Percentiles rank a stretch among this genome's conserved stretches.
These are phyloP conservation scores for Verticillium zaregamsianum DNA, from an alignment of 2,329 filamentous ascomycete species.

Conservation along the genomic window DNA sequence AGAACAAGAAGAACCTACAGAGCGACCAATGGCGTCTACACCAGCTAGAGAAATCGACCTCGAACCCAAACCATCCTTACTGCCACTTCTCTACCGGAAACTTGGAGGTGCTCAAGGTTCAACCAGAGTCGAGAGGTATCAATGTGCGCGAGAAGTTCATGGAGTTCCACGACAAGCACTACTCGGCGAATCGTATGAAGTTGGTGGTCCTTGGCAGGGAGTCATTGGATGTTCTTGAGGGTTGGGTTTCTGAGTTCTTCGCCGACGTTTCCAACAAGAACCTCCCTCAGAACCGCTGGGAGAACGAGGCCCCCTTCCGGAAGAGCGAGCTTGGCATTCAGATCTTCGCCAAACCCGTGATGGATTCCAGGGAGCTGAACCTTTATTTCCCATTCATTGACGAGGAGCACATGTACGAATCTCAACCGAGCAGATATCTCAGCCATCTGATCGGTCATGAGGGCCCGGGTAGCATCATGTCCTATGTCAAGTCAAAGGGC, in stretches of 20 bases:
- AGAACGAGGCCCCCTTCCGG: constrained; percentile 44
- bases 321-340: constrained; percentile 56
- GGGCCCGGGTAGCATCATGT: constrained; percentile 85
- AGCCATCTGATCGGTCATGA: constrained; percentile 90
- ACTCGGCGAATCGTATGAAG: constrained; percentile 93
- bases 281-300: constrained; percentile 57
- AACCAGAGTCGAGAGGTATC: constrained; percentile 73
- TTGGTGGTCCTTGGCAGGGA: constrained; percentile 82
- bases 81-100: constrained; percentile 92
- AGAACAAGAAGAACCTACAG: constrained; percentile 97
- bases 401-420: constrained; percentile 73
- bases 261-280: constrained; percentile 78
- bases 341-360: constrained; percentile 85
- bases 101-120: constrained; percentile 77
- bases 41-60: constrained; percentile 84
- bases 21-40: constrained; percentile 84
- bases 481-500: constrained; percentile 84
- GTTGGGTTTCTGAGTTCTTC: constrained; percentile 82
- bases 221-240: constrained; percentile 73
- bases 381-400: constrained; percentile 83
- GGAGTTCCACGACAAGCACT: constrained; percentile 82
- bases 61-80: constrained; percentile 82
- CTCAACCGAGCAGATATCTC: constrained; percentile 80
- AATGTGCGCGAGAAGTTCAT: constrained; percentile 90
- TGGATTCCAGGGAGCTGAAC: constrained; percentile 77